A percentile compares a stretch with the other conserved stretches of the same genome.
phyloP scores from a whole-genome alignment of 1,284 basidiomycete genomes.

The Microbotryum scabiosae region DNA sequence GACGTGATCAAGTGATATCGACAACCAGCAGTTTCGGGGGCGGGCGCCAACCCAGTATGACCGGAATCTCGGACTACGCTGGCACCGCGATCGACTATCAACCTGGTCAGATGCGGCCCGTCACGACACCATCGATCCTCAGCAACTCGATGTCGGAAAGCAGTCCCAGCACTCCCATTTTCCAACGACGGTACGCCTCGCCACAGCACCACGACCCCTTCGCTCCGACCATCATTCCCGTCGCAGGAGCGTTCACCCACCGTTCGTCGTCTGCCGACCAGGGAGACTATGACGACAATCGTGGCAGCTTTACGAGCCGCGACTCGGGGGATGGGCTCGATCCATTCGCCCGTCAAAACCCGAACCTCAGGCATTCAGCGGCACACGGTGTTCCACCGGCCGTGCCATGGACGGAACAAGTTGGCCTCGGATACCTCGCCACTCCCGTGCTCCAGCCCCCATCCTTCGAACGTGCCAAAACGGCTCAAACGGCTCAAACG shows the following conservation, averaged over 20 bases:
- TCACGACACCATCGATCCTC: slow-evolving; percentile 8
- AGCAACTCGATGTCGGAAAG: background rate
- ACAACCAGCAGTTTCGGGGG: slow-evolving; percentile 1
- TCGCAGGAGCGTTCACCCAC: slow-evolving; percentile 6
- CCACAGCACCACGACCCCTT: slow-evolving; percentile 15
- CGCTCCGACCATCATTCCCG: slow-evolving; percentile 15
- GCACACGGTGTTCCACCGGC: background rate
- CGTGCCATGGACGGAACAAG: background rate
- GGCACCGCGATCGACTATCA: slow-evolving; percentile 20
- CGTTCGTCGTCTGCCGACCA: slow-evolving; percentile 2
- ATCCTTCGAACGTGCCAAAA: background rate
- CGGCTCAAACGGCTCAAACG: background rate
- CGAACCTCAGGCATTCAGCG: background rate
- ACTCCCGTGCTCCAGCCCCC: background rate
- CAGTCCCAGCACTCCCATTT: background rate
- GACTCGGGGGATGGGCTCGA: background rate
- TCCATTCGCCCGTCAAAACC: background rate
- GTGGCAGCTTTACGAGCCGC: background rate
- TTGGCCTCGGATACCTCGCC: too few species aligned
- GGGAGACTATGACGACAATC: slow-evolving; percentile 8
- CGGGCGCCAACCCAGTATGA: slow-evolving; percentile 18
- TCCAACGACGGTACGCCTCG: background rate
- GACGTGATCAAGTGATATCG: too few species aligned
- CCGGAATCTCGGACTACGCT: slow-evolving; percentile 12
- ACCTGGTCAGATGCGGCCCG: slow-evolving; percentile 14